Evolutionary conservation across 2,329 filamentous ascomycete species (phyloP).

Genomic region (Nemania abortiva): DNA sequence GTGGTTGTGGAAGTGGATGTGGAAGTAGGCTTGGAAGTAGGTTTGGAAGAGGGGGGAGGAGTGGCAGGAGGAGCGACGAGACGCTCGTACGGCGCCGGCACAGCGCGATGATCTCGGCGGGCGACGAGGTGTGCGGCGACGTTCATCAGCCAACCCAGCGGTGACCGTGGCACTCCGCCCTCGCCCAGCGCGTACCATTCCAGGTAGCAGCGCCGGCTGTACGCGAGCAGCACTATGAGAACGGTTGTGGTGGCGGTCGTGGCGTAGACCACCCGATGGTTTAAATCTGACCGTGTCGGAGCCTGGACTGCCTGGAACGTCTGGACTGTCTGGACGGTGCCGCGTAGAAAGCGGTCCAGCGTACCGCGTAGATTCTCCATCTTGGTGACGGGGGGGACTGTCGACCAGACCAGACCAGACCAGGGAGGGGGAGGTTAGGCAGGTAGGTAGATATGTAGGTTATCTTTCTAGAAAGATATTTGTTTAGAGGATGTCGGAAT

Average conservation of each 20-base stretch:
- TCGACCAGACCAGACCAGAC: not conserved
- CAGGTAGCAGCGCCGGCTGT: conserved; percentile 53
- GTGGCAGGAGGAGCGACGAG: not conserved
- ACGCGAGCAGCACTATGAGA: conserved; percentile 34
- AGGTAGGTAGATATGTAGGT: not conserved
- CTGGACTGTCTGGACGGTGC: not conserved
- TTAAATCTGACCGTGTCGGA: not conserved
- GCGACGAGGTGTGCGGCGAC: conserved; percentile 51
- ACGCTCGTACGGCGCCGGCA: conserved; percentile 48
- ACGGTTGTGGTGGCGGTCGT: conserved; percentile 20
- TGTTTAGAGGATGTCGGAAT: too few relatives aligned
- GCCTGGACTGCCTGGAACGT: too few relatives aligned
- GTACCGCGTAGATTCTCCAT: conserved; percentile 16
- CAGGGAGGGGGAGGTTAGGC: not conserved
- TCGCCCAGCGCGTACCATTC: conserved; percentile 58
- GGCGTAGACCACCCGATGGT: conserved; percentile 12
- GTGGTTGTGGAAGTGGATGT: not conserved
- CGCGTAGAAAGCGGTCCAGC: not conserved
- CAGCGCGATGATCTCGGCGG: conserved; percentile 50
- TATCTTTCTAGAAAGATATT: too few relatives aligned
- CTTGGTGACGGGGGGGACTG: not conserved
- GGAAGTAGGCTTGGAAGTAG: not conserved
- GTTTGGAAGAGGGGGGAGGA: not conserved
- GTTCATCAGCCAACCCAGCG: conserved; percentile 57
- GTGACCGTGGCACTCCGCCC: conserved; percentile 59